A percentile compares a stretch with the other conserved stretches of the same genome.
phyloP scores from a whole-genome alignment of 2,329 filamentous ascomycete genomes.

The Phoma sp. region DNA sequence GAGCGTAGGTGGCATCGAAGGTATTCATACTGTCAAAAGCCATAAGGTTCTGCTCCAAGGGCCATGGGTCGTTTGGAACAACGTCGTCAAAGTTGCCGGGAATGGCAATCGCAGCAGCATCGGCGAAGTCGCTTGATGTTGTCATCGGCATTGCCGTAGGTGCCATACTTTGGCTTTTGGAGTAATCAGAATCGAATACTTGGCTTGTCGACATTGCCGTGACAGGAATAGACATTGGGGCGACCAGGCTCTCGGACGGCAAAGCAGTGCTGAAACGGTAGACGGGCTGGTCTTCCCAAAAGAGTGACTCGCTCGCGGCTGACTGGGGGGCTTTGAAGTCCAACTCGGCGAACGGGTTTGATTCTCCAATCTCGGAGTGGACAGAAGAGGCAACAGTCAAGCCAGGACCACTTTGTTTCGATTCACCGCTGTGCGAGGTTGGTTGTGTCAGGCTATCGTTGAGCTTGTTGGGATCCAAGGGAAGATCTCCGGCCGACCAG shows the following conservation, averaged over 20 bases:
- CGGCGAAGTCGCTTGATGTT: conserved; percentile 30
- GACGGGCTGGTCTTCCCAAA: conserved; percentile 47
- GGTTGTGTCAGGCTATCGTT: conserved; percentile 44
- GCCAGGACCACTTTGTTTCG: conserved; percentile 47
- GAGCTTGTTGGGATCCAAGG: conserved; percentile 47
- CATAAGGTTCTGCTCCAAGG: conserved; percentile 35
- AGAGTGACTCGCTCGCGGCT: conserved; percentile 40
- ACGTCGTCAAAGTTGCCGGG: conserved; percentile 40
- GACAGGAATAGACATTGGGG: conserved; percentile 34
- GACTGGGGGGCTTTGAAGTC: conserved; percentile 42
- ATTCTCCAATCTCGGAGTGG: conserved; percentile 49
- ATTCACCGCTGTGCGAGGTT: conserved; percentile 50
- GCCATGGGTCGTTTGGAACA: conserved; percentile 38
- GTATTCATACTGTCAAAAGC: conserved; percentile 31
- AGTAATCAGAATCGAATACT: conserved; percentile 38
- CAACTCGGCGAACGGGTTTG: conserved; percentile 41
- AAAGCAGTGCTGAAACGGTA: conserved; percentile 38
- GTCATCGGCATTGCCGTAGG: conserved; percentile 33
- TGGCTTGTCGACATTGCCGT: conserved; percentile 30
- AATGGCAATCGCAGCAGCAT: conserved; percentile 41
- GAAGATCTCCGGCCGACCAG: conserved; percentile 50
- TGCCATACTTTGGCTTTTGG: conserved; percentile 32
- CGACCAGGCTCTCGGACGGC: conserved; percentile 29
- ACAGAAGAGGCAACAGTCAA: conserved; percentile 50
- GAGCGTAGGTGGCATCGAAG: conserved; percentile 35